phyloP scores from a whole-genome alignment of 208 protist species.

The Histomonas meleagridis region DNA sequence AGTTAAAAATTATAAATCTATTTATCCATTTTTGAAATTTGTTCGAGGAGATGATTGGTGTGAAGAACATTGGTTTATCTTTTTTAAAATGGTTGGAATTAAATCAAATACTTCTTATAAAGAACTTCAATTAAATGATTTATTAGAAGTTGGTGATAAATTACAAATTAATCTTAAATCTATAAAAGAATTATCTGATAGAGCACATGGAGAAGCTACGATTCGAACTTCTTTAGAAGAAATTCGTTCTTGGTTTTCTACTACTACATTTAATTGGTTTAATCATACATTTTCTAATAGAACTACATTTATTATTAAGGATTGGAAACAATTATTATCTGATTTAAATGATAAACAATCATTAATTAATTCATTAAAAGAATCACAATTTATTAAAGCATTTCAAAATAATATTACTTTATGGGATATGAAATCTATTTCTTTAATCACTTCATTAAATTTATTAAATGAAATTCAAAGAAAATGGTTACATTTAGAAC shows the following conservation, averaged over 20 bases:
- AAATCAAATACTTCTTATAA: neutral
- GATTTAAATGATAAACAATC: slow-evolving; percentile 82
- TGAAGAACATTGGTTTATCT: neutral
- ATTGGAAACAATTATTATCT: slow-evolving; percentile 84
- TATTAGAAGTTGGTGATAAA: neutral
- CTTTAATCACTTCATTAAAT: slow-evolving; percentile 71
- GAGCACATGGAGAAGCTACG: slow-evolving; percentile 80
- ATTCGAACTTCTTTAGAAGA: slow-evolving; percentile 83
- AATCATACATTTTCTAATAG: slow-evolving; percentile 54
- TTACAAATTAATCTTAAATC: neutral
- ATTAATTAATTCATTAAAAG: slow-evolving; percentile 80
- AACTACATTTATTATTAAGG: slow-evolving; percentile 72
- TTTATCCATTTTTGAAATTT: slow-evolving; percentile 19
- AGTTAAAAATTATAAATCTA: slow-evolving; percentile 27
- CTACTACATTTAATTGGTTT: slow-evolving; percentile 65
- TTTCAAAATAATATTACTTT: slow-evolving; percentile 71
- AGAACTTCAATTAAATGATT: neutral
- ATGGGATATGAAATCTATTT: slow-evolving; percentile 73
- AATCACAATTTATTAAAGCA: slow-evolving; percentile 75
- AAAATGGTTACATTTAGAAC: slow-evolving; percentile 93
- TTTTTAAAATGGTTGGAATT: slow-evolving; percentile 14
- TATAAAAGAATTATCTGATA: slow-evolving; percentile 74
- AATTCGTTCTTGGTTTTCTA: slow-evolving; percentile 68
- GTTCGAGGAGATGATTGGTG: slow-evolving; percentile 13
- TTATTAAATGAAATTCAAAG: slow-evolving; percentile 85